Percentiles rank a stretch among this genome's conserved stretches.
These are phyloP conservation scores for Glomus cerebriforme DNA, from an alignment of 192 early-diverging fungal genomes.

Conservation along the genomic window DNA sequence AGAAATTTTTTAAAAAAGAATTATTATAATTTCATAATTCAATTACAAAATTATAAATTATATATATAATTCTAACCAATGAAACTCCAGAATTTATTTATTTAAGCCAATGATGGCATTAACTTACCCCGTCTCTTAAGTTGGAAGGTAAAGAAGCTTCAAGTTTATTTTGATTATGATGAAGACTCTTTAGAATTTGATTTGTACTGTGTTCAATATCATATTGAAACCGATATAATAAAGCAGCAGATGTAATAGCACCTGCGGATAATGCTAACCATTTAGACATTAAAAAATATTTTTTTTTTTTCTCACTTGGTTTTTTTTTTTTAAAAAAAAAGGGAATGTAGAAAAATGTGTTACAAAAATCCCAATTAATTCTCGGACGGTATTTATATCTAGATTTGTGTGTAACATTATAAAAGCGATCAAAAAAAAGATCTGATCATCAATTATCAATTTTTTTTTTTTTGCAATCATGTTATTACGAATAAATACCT, in stretches of 20 bases:
- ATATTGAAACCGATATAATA: conserved; percentile 20
- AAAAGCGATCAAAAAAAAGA: too few species aligned
- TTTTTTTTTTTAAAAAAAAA: too few species aligned
- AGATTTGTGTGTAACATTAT: too few species aligned
- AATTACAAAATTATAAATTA: too few species aligned
- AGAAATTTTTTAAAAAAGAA: too few species aligned
- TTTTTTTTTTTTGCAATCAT: not conserved
- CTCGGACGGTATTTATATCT: too few species aligned
- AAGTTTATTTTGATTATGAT: not conserved
- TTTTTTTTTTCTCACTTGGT: too few species aligned
- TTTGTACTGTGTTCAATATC: conserved; percentile 24
- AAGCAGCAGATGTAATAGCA: not conserved
- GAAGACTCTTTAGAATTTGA: conserved; percentile 1
- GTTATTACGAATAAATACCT: not conserved
- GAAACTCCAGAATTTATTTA: too few species aligned
- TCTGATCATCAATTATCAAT: not conserved
- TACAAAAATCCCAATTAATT: too few species aligned
- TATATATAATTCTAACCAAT: too few species aligned
- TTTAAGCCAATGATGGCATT: not conserved
- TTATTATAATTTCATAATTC: too few species aligned
- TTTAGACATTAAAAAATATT: conserved; percentile 25
- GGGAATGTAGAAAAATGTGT: too few species aligned
- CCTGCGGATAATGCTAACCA: not conserved
- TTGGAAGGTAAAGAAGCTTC: conserved; percentile 5
- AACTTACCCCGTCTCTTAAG: not conserved